Base-by-base conservation (phyloP, 176 grass and related monocot species). In the Canna indica region DNA sequence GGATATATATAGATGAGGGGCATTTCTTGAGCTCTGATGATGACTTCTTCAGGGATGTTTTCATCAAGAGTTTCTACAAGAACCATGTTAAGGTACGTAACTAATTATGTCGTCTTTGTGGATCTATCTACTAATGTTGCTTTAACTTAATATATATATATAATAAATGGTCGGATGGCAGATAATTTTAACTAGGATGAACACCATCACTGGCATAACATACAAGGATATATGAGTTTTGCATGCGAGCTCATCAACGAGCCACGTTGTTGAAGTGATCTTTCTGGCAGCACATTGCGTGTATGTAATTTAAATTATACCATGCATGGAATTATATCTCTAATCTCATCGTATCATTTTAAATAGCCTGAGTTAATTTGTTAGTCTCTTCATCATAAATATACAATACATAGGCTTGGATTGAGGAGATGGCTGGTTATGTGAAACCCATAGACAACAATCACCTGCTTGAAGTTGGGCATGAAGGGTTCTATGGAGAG, bases 241-340 rank as follows among this genome's bases (percentile, higher is more conserved):
- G n/a, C 72, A 17, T 74, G 72, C 56, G 71, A 73, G 33, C 71
- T 73, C 71, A 44, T 73, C 54, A 74, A 74, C n/a, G 72, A 74
- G 25, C 72, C 72, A 1, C 34, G 72, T 11, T 74, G 72, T 24
- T 15, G 29, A 5, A 46, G 4, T 32, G 72, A 62, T 35, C 72
- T 63, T 13, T 77, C 75, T 20, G 75, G 75, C 1, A 22, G 0
- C 8, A 77, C 63, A 9, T 29, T 77, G 0, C 75, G 68, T 62
- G 75, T 77, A 18, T 0, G 7, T 8, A 59, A 27, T 61, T 28
- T 12, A n/a, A n/a, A n/a, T n/a, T n/a, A n/a, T n/a, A n/a, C n/a
- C n/a, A n/a, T 13, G 27, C 11, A 3, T 27, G 27, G 27, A 64
- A 17, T 36, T 5, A 18, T 34, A 56, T 20, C 52, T n/a, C 6